Conservation (phyloP, 345 rosid species). For the Populus pruinosa region DNA sequence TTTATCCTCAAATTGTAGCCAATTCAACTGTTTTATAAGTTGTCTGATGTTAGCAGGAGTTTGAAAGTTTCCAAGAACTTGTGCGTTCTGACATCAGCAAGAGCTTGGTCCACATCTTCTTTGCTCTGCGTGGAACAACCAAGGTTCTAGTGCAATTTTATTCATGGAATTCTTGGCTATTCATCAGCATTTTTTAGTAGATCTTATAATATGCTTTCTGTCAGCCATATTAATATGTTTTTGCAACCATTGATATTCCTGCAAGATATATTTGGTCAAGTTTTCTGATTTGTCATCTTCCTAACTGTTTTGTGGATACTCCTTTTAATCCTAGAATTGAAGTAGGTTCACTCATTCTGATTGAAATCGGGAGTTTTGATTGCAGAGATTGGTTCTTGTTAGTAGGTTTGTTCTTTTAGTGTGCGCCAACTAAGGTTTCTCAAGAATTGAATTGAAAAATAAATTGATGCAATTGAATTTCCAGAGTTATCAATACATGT, state of each 20-base stretch:
- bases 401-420: not conserved
- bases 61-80: conserved; percentile 57
- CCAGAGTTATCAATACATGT: not conserved
- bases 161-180: not conserved
- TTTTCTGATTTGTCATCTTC: not conserved
- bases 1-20: conserved; percentile 5
- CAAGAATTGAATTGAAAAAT: not conserved
- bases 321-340: not conserved
- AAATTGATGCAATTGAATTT: not conserved
- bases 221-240: not conserved
- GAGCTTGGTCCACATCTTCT: conserved; percentile 85
- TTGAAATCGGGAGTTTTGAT: not conserved
- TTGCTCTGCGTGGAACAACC: conserved; percentile 79
- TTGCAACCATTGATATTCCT: not conserved
- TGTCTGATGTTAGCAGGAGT: conserved; percentile 55
- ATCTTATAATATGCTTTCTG: not conserved
- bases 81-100: conserved; percentile 61
- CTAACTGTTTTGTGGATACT: not conserved
- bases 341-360: not conserved
- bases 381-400: not conserved
- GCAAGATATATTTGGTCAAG: not conserved
- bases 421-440: not conserved
- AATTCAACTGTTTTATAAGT: conserved; percentile 13
- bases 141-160: conserved; percentile 48
- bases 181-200: not conserved